A percentile compares a stretch with the other conserved stretches of the same genome.
Evolutionary conservation across 805 yeast species (phyloP).

Genomic region (Candida gorgasii): DNA sequence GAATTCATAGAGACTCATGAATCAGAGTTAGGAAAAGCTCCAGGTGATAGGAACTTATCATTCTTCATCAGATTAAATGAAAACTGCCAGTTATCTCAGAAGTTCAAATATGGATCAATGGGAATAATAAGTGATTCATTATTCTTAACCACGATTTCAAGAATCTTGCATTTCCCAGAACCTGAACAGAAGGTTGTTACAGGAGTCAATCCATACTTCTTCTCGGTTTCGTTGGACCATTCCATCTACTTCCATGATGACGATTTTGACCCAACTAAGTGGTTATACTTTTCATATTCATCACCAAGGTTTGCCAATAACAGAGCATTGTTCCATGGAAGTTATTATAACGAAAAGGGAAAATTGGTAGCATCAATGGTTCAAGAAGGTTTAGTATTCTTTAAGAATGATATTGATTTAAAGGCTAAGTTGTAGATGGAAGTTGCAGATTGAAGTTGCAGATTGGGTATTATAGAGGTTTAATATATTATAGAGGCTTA

Average conservation of each 20-base stretch:
- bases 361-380: conserved; percentile 31
- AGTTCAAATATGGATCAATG: conserved; percentile 24
- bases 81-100: conserved; percentile 12
- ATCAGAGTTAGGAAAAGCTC: conserved; percentile 21
- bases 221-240: conserved; percentile 36
- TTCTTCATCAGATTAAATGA: conserved; percentile 35
- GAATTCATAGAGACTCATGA: conserved; percentile 24
- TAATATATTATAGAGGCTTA: too few relatives aligned
- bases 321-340: conserved; percentile 30
- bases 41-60: conserved; percentile 32
- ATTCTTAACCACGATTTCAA: conserved; percentile 28
- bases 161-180: conserved; percentile 30
- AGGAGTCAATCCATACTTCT: conserved; percentile 28
- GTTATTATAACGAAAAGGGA: conserved; percentile 31
- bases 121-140: conserved; percentile 36
- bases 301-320: conserved; percentile 31
- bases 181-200: conserved; percentile 13
- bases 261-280: conserved; percentile 32
- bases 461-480: too few relatives aligned
- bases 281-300: conserved; percentile 30
- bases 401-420: conserved; percentile 16
- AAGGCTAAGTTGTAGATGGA: conserved; percentile 18
- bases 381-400: conserved; percentile 36
- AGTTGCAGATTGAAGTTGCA: too few relatives aligned
- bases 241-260: conserved; percentile 37